Evolutionary conservation across 768 basidiomycete species (phyloP).

Genomic region (Tylopilus subfusipes): DNA sequence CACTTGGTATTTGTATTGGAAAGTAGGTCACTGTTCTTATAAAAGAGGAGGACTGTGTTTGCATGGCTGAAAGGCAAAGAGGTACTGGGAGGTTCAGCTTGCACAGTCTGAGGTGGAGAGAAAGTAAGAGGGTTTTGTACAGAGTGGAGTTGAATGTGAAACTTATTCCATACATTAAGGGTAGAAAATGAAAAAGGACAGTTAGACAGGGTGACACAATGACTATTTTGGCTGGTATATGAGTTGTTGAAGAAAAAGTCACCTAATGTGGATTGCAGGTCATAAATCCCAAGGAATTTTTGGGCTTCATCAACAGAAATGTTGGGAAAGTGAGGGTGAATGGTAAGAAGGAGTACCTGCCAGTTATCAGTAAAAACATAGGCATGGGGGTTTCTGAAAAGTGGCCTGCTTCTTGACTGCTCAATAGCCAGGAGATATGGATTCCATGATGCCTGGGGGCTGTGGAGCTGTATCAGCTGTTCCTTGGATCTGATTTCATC

Average conservation of each 20-base stretch:
- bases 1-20: background rate
- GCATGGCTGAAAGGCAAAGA: too few species aligned
- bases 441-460: too few species aligned
- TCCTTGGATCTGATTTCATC: too few species aligned
- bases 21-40: conserved; percentile 7
- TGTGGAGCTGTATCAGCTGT: too few species aligned
- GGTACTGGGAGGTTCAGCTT: conserved; percentile 4
- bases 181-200: background rate
- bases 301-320: background rate
- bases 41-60: conserved; percentile 1
- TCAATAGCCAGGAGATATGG: too few species aligned
- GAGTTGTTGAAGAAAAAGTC: conserved; percentile 1
- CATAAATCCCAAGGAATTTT: too few species aligned
- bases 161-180: too few species aligned
- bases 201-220: background rate
- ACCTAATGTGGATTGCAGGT: conserved; percentile 5
- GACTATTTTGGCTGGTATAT: background rate
- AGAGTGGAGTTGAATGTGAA: conserved; percentile 8
- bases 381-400: background rate
- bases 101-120: conserved; percentile 5
- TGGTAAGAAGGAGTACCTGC: background rate
- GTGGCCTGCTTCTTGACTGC: too few species aligned
- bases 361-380: background rate
- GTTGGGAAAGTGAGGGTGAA: background rate
- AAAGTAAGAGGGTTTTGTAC: background rate